phyloP scores from a whole-genome alignment of 805 yeast species.

The Peterozyma toletana region DNA sequence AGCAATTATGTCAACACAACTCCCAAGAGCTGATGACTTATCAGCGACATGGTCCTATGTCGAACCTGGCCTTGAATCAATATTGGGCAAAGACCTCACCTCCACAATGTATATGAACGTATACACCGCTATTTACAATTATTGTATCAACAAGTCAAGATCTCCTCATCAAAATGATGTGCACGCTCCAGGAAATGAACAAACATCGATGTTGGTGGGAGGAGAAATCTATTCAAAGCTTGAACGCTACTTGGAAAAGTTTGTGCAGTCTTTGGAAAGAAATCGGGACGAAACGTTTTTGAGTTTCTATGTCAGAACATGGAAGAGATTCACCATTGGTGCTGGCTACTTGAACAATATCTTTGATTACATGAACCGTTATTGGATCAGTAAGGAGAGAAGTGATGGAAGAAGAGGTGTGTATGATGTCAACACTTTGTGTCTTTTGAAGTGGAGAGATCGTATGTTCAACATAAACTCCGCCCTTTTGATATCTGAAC shows the following conservation, averaged over 20 bases:
- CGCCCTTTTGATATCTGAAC: constrained; percentile 54
- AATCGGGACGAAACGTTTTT: constrained; percentile 61
- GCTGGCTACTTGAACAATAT: constrained; percentile 89
- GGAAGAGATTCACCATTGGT: constrained; percentile 88
- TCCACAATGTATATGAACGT: constrained; percentile 79
- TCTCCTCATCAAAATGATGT: constrained; percentile 26
- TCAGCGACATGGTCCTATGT: constrained; percentile 72
- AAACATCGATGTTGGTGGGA: constrained; percentile 54
- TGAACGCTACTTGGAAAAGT: constrained; percentile 55
- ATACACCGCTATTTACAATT: constrained; percentile 88
- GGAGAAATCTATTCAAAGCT: constrained; percentile 79
- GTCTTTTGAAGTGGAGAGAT: constrained; percentile 82
- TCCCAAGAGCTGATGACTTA: constrained; percentile 55
- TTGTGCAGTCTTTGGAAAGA: constrained; percentile 43
- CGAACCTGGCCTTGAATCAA: constrained; percentile 67
- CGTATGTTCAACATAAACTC: constrained; percentile 68
- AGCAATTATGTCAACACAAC: constrained; percentile 5
- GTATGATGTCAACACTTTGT: constrained; percentile 85
- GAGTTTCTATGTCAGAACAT: constrained; percentile 76
- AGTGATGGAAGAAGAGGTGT: constrained; percentile 87
- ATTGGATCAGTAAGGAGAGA: constrained; percentile 96
- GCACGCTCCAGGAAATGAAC: constrained; percentile 13
- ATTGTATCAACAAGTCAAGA: constrained; percentile 77
- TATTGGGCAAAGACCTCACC: constrained; percentile 64
- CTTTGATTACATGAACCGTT: constrained; percentile 90